phyloP scores from a whole-genome alignment of 352 stramenopile species.

The Thalassiosira mediterranea region DNA sequence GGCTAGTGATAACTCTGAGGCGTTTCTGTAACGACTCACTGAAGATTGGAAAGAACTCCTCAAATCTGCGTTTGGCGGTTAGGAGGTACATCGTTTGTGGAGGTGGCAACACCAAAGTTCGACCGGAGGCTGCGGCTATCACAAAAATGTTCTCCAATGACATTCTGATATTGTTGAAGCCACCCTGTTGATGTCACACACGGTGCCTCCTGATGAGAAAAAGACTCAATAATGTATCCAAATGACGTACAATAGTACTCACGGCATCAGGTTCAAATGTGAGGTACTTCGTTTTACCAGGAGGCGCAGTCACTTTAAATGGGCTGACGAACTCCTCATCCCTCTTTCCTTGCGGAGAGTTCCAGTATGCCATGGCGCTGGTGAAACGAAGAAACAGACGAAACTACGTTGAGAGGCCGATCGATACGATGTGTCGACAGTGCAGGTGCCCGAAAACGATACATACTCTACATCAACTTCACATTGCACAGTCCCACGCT shows the following conservation, averaged over 20 bases:
- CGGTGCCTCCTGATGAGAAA: too few relatives aligned
- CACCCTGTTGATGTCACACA: too few relatives aligned
- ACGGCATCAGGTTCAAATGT: slow-evolving; percentile 57
- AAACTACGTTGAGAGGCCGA: too few relatives aligned
- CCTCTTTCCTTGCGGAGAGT: slow-evolving; percentile 66
- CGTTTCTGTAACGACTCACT: slow-evolving; percentile 63
- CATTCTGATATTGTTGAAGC: slow-evolving; percentile 80
- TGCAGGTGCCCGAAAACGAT: too few relatives aligned
- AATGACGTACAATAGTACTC: too few relatives aligned
- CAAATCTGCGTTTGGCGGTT: slow-evolving; percentile 54
- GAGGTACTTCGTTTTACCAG: slow-evolving; percentile 55
- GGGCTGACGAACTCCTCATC: slow-evolving; percentile 71
- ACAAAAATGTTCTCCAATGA: slow-evolving; percentile 67
- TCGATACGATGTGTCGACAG: too few relatives aligned
- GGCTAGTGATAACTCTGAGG: slow-evolving; percentile 71
- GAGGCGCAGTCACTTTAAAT: slow-evolving; percentile 46
- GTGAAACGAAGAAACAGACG: too few relatives aligned
- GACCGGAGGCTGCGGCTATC: slow-evolving; percentile 78
- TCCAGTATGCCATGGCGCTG: slow-evolving; percentile 82
- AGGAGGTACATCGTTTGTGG: slow-evolving; percentile 50
- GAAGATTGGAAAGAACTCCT: slow-evolving; percentile 74
- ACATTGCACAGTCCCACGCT: slow-evolving; percentile 63
- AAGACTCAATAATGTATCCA: too few relatives aligned
- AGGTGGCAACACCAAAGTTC: slow-evolving; percentile 79
- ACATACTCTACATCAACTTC: slow-evolving; percentile 58